Evolutionary conservation across 768 basidiomycete genomes (phyloP).

Genomic region (Butyriboletus loyo): DNA sequence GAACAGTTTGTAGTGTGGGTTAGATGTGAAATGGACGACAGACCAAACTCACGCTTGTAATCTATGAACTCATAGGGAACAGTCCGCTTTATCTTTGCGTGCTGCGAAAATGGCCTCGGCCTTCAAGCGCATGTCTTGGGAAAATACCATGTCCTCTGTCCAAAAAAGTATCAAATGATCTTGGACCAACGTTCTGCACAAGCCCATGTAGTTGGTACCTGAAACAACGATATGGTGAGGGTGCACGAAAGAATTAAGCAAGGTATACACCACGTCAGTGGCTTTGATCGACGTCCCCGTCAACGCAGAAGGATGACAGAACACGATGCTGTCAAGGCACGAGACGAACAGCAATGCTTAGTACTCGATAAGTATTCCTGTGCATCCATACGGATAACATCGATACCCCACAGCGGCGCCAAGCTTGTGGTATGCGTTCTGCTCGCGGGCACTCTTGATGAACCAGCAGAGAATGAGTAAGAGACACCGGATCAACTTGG

Average conservation of each 20-base stretch:
- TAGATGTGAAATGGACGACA: neutral
- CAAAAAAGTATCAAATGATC: neutral
- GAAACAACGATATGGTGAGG: neutral
- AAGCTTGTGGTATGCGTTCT: constrained; percentile 39
- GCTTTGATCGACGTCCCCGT: constrained; percentile 33
- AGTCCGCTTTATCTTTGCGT: constrained; percentile 26
- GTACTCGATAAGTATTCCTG: neutral
- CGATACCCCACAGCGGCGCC: constrained; percentile 42
- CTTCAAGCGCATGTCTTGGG: constrained; percentile 20
- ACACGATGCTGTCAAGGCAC: constrained; percentile 37
- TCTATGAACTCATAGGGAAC: constrained; percentile 36
- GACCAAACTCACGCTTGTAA: constrained; percentile 32
- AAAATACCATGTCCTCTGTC: constrained; percentile 35
- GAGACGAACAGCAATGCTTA: constrained; percentile 32
- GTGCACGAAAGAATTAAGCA: neutral
- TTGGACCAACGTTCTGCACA: constrained; percentile 35
- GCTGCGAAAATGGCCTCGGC: constrained; percentile 32
- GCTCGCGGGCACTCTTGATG: constrained; percentile 35
- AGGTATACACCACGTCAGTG: constrained; percentile 22
- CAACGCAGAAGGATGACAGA: constrained; percentile 40
- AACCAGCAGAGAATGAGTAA: constrained; percentile 24
- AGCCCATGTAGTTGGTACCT: constrained; percentile 33
- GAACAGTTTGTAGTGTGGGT: constrained; percentile 34
- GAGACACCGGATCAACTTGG: neutral
- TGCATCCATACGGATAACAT: neutral